Conservation (phyloP, 2,329 filamentous ascomycete genomes). For the Penicillium sp. region DNA sequence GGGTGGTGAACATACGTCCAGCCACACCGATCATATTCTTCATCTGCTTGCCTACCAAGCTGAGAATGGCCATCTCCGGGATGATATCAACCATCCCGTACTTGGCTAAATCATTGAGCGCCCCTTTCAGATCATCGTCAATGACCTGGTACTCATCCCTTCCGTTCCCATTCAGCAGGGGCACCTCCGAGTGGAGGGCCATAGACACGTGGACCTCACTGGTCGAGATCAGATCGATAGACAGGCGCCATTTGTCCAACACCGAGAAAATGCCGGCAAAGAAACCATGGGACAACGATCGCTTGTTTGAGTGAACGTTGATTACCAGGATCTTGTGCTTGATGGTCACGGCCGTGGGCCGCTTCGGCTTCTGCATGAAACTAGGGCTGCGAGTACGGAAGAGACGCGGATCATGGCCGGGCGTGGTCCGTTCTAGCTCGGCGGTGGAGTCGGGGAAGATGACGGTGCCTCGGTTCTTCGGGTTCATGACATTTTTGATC, state of each 20-base stretch:
- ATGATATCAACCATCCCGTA: constrained; percentile 90
- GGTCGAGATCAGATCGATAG: constrained; percentile 93
- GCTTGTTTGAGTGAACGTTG: constrained; percentile 97
- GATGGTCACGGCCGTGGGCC: constrained; percentile 88
- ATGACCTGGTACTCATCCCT: constrained; percentile 51
- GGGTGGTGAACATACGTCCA: constrained; percentile 88
- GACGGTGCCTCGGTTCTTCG: constrained; percentile 57
- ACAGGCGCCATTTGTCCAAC: constrained; percentile 78
- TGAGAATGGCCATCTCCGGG: constrained; percentile 90
- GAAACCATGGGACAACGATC: constrained; percentile 92
- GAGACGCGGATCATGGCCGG: constrained; percentile 57
- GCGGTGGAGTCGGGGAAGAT: constrained; percentile 68
- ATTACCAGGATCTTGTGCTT: constrained; percentile 96
- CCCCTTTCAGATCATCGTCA: constrained; percentile 59
- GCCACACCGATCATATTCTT: constrained; percentile 96
- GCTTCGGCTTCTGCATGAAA: constrained; percentile 58
- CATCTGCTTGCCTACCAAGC: constrained; percentile 89
- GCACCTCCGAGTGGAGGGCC: constrained; percentile 78
- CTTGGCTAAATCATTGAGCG: constrained; percentile 67
- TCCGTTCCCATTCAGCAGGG: constrained; percentile 48
- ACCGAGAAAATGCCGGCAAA: constrained; percentile 91
- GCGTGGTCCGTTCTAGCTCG: constrained; percentile 47
- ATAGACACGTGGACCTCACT: constrained; percentile 97
- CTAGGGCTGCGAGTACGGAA: constrained; percentile 46
- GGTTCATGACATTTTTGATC: constrained; percentile 67